Evolutionary conservation across 2,329 filamentous ascomycete genomes (phyloP), one percentile per base, ranked within the genome.

Genomic region (Phoma sp.): DNA sequence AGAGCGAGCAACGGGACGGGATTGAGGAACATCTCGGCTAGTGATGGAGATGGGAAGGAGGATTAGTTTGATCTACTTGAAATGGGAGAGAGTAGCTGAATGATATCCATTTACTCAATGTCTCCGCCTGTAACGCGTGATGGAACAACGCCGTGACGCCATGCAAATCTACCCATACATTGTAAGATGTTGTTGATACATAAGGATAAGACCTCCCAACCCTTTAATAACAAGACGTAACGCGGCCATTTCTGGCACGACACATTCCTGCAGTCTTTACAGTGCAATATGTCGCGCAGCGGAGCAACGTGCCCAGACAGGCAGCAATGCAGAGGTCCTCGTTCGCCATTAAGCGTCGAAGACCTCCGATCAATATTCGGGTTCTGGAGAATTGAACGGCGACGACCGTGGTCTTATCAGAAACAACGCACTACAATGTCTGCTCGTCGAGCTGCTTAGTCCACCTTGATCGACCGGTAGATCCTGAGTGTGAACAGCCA

Each of bases 391-490:
- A n/a, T n/a, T n/a, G n/a, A n/a, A n/a, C n/a, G n/a, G n/a, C n/a
- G n/a, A n/a, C n/a, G n/a, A n/a, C n/a, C n/a, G n/a, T n/a, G n/a
- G n/a, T n/a, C n/a, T n/a, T n/a, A n/a, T n/a, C n/a, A n/a, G n/a
- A n/a, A n/a, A n/a, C n/a, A n/a, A n/a, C n/a, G n/a, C n/a, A n/a
- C n/a, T n/a, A n/a, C n/a, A n/a, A n/a, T n/a, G n/a, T n/a, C n/a
- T n/a, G n/a, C n/a, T n/a, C n/a, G n/a, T n/a, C n/a, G n/a, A n/a
- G 7, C 18, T 14, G 29, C 34, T 77, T 76, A 99, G 74, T 99
- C 95, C 61, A 99, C 92, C 82, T 99, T 99, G 80, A 99, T 96
- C n/a, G 93, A 97, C 20, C 87, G 81, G 76, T 99, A 99, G 57
- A 99, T 99, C 75, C 90, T 93, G 64, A 91, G 86, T 47, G 96